Evolutionary conservation across 2,329 filamentous ascomycete genomes (phyloP).

Genomic region (Aspergillus sp.): DNA sequence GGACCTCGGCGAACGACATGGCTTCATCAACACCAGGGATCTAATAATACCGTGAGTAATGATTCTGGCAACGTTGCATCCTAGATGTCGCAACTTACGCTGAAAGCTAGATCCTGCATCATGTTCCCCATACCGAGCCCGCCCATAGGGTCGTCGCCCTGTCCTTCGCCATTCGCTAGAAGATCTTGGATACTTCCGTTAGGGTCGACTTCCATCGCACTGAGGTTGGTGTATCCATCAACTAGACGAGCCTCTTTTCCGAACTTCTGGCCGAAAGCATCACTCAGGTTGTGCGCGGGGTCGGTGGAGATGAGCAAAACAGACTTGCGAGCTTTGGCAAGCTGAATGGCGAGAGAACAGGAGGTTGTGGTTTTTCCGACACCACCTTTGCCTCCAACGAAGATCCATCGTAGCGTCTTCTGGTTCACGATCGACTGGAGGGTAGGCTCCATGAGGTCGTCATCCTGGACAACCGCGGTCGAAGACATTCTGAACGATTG

Average conservation of each 20-base stretch:
- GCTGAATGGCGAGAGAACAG: slow-evolving; percentile 96
- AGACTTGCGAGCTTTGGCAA: slow-evolving; percentile 89
- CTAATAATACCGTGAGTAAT: slow-evolving; percentile 47
- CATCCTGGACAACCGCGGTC: slow-evolving; percentile 47
- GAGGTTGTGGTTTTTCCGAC: slow-evolving; percentile 99
- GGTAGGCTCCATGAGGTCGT: slow-evolving; percentile 83
- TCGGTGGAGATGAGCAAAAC: slow-evolving; percentile 98
- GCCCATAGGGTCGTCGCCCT: slow-evolving; percentile 64
- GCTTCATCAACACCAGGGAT: slow-evolving; percentile 98
- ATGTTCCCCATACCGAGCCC: slow-evolving; percentile 79
- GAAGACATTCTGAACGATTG: slow-evolving; percentile 37
- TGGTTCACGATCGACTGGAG: slow-evolving; percentile 95
- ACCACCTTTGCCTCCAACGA: slow-evolving; percentile 96
- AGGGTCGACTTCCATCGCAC: slow-evolving; percentile 98
- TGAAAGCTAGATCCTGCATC: slow-evolving; percentile 98
- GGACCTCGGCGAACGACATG: slow-evolving; percentile 98
- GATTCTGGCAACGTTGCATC: background rate
- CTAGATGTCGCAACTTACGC: slow-evolving; percentile 53
- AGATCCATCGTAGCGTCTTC: slow-evolving; percentile 95
- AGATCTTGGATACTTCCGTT: slow-evolving; percentile 97
- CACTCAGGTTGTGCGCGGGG: slow-evolving; percentile 94
- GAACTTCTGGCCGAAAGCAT: slow-evolving; percentile 98
- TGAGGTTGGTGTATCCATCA: slow-evolving; percentile 88
- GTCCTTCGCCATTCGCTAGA: slow-evolving; percentile 71
- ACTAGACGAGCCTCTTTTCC: slow-evolving; percentile 95